Conservation (phyloP, 2,329 filamentous ascomycete genomes). For the Cadophora luteo-olivacea region DNA sequence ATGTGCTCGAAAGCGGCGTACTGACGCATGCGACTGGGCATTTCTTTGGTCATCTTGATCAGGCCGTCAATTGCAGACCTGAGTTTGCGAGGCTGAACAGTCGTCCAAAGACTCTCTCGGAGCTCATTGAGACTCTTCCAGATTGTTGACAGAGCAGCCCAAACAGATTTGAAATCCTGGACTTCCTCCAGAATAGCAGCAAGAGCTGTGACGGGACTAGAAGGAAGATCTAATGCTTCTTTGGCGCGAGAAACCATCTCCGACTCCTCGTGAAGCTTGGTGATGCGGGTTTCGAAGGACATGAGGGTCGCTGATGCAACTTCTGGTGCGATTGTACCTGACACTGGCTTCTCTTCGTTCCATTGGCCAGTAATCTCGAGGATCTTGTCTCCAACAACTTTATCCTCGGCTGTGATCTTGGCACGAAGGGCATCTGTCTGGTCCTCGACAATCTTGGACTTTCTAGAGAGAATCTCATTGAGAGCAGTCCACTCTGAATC, state of each 20-base stretch:
- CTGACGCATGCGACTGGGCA: constrained; percentile 98
- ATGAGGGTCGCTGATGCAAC: constrained; percentile 83
- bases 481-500: constrained; percentile 95
- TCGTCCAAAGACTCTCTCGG: constrained; percentile 91
- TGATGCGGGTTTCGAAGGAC: constrained; percentile 85
- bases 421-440: constrained; percentile 94
- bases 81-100: constrained; percentile 92
- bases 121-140: constrained; percentile 97
- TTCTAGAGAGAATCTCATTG: constrained; percentile 89
- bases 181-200: constrained; percentile 92
- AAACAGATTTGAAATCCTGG: constrained; percentile 98
- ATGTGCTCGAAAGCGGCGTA: constrained; percentile 99
- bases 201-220: constrained; percentile 80
- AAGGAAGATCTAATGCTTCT: constrained; percentile 90
- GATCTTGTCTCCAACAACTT: constrained; percentile 88
- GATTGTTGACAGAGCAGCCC: constrained; percentile 93
- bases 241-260: constrained; percentile 97
- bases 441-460: constrained; percentile 94
- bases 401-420: constrained; percentile 94
- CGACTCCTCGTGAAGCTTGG: constrained; percentile 83
- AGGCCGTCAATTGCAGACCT: constrained; percentile 87
- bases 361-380: constrained; percentile 83
- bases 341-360: constrained; percentile 97
- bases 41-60: constrained; percentile 98
- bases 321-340: constrained; percentile 89